Evolutionary conservation across 164 flowering plant species (phyloP).

Genomic region (Vitis cinerea): DNA sequence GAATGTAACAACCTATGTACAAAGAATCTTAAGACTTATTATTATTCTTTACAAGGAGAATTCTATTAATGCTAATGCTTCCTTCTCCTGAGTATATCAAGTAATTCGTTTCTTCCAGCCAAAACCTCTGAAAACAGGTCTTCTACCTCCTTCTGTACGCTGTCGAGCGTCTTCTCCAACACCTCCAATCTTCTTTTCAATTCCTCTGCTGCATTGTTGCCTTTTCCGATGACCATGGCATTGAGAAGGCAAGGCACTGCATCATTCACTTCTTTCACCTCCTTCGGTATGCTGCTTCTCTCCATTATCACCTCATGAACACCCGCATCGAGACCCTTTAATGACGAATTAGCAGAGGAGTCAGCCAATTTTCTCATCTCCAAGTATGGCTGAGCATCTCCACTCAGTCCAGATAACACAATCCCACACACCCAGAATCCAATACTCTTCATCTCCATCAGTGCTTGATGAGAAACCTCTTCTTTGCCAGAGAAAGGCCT

Average conservation of each 20-base stretch:
- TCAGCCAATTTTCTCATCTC: constrained; percentile 22
- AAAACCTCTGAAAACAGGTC: constrained; percentile 41
- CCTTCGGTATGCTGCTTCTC: constrained; percentile 19
- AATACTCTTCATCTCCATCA: constrained; percentile 27
- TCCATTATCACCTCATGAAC: constrained; percentile 12
- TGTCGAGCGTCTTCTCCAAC: constrained; percentile 29
- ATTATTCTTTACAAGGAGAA: not conserved
- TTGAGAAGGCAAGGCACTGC: constrained; percentile 25
- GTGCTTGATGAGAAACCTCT: constrained; percentile 33
- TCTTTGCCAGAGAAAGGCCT: constrained; percentile 26
- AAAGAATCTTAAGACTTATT: not conserved
- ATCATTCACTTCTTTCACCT: constrained; percentile 41
- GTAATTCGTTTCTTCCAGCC: constrained; percentile 44
- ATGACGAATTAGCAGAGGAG: constrained; percentile 7
- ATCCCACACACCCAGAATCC: constrained; percentile 40
- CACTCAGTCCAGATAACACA: constrained; percentile 33
- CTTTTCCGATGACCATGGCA: constrained; percentile 7
- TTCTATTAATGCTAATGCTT: constrained; percentile 10
- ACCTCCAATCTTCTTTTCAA: constrained; percentile 34
- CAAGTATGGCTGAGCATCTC: constrained; percentile 30
- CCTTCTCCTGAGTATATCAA: constrained; percentile 21
- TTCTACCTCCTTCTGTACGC: constrained; percentile 32
- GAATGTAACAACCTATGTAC: not conserved
- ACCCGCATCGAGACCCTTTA: constrained; percentile 15
- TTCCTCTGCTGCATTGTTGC: constrained; percentile 22